phyloP scores from a whole-genome alignment of 768 basidiomycete genomes.

The Chalciporus chontae region DNA sequence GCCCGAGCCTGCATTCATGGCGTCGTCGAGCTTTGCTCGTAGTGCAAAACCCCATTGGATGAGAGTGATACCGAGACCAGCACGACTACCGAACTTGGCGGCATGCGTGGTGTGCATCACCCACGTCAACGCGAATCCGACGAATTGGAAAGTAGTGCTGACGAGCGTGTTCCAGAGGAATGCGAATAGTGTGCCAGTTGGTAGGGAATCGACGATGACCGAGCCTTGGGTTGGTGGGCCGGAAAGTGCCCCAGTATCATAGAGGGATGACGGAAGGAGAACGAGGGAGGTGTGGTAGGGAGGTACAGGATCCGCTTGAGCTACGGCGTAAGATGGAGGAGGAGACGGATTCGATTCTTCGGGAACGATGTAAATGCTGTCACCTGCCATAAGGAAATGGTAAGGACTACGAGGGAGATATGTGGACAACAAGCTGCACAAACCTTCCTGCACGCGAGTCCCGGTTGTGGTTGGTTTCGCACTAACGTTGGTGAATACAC shows the following conservation, averaged over 20 bases:
- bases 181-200: constrained; percentile 76
- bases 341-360: constrained; percentile 81
- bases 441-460: constrained; percentile 58
- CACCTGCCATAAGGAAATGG: constrained; percentile 41
- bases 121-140: constrained; percentile 90
- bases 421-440: constrained; percentile 12
- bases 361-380: constrained; percentile 71
- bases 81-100: constrained; percentile 87
- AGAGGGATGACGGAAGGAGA: constrained; percentile 61
- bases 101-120: constrained; percentile 93
- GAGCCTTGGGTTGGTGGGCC: constrained; percentile 47
- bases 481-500: constrained; percentile 93
- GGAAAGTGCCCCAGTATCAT: constrained; percentile 44
- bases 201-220: constrained; percentile 87
- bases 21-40: constrained; percentile 49
- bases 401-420: constrained; percentile 1
- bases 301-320: constrained; percentile 93
- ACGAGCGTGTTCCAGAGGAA: constrained; percentile 93
- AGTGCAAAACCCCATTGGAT: constrained; percentile 93
- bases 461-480: constrained; percentile 72
- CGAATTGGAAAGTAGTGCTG: constrained; percentile 95
- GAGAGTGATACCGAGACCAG: constrained; percentile 92
- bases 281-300: constrained; percentile 98
- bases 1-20: constrained; percentile 30
- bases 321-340: constrained; percentile 89